Evolutionary conservation across 2,329 filamentous ascomycete species (phyloP).

Genomic region (Talaromyces sp.): DNA sequence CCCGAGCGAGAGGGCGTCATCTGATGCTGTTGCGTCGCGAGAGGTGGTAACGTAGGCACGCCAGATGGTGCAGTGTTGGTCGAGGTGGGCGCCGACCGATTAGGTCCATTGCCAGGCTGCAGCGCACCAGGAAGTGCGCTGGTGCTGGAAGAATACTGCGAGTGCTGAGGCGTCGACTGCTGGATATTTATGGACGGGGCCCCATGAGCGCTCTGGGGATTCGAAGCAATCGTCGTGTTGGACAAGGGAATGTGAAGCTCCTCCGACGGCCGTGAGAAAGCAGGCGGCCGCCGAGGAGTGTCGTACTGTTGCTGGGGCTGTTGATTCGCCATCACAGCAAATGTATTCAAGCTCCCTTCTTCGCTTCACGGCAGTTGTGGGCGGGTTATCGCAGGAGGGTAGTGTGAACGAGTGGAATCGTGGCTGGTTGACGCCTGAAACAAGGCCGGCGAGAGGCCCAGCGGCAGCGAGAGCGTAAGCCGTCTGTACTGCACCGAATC

Average conservation of each 20-base stretch:
- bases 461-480: slow-evolving; percentile 44
- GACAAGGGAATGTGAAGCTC: slow-evolving; percentile 51
- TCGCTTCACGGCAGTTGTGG: neutral
- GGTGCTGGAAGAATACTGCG: slow-evolving; percentile 42
- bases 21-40: slow-evolving; percentile 39
- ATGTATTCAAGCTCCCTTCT: neutral
- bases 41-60: slow-evolving; percentile 52
- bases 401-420: neutral
- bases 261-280: slow-evolving; percentile 47
- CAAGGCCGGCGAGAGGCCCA: slow-evolving; percentile 35
- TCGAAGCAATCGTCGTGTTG: slow-evolving; percentile 33
- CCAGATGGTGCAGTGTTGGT: slow-evolving; percentile 54
- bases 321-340: slow-evolving; percentile 36
- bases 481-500: slow-evolving; percentile 39
- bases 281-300: slow-evolving; percentile 44
- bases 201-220: slow-evolving; percentile 36
- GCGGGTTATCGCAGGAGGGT: neutral
- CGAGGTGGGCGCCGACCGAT: slow-evolving; percentile 49
- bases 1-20: slow-evolving; percentile 58
- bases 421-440: slow-evolving; percentile 25
- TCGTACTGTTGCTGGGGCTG: slow-evolving; percentile 42
- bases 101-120: slow-evolving; percentile 47
- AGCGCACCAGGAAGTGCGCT: slow-evolving; percentile 55
- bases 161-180: slow-evolving; percentile 47
- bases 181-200: slow-evolving; percentile 57